phyloP scores from a whole-genome alignment of 768 basidiomycete genomes.

The Xerocomus spinulosus region DNA sequence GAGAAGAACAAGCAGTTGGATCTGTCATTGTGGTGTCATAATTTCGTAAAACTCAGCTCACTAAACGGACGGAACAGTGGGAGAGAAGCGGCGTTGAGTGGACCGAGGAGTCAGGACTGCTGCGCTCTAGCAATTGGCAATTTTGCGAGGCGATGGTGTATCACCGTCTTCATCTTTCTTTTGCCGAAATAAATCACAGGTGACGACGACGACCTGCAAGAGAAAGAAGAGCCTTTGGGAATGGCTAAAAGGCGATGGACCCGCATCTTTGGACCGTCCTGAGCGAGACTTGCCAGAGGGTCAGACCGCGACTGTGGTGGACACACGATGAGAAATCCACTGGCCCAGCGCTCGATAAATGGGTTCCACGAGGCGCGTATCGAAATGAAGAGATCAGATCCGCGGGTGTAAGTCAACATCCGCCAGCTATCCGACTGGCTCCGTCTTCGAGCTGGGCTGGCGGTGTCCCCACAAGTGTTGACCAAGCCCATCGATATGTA shows the following conservation, averaged over 20 bases:
- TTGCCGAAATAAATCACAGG: constrained; percentile 6
- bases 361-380: constrained; percentile 24
- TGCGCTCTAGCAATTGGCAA: constrained; percentile 17
- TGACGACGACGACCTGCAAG: not conserved
- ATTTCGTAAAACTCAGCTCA: constrained; percentile 31
- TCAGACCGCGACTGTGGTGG: not conserved
- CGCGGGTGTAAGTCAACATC: constrained; percentile 27
- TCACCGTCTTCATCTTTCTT: constrained; percentile 3
- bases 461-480: not conserved
- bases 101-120: constrained; percentile 7
- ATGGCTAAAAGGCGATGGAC: too few relatives aligned
- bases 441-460: constrained; percentile 20
- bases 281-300: not conserved
- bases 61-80: constrained; percentile 17
- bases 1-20: constrained; percentile 12
- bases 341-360: not conserved
- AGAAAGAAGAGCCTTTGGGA: not conserved
- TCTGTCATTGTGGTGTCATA: constrained; percentile 26
- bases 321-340: constrained; percentile 10
- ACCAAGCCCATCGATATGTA: too few relatives aligned
- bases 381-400: constrained; percentile 26
- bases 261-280: not conserved
- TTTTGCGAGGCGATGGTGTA: constrained; percentile 6
- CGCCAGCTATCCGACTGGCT: constrained; percentile 14
- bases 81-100: constrained; percentile 10